phyloP scores from a whole-genome alignment of 306 rosid species.

The Medicago lupulina region DNA sequence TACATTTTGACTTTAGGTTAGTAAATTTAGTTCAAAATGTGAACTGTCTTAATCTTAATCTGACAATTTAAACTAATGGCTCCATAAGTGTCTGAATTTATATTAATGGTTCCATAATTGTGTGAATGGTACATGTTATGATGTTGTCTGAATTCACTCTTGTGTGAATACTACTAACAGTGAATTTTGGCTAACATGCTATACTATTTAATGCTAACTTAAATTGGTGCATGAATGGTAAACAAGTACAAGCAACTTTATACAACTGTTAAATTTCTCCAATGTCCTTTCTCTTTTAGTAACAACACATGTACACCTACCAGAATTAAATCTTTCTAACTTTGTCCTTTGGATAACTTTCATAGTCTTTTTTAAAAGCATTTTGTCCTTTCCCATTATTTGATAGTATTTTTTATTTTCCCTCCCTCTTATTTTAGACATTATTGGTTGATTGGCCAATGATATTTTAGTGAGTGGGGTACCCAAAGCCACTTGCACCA shows the following conservation, averaged over 20 bases:
- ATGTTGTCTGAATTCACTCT: background rate
- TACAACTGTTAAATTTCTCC: conserved; percentile 23
- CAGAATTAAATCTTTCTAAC: conserved; percentile 10
- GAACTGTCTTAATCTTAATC: too few species aligned
- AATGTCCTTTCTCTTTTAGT: conserved; percentile 6
- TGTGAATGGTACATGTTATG: background rate
- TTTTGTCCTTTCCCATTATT: conserved; percentile 16
- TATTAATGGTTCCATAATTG: background rate
- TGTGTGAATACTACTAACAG: too few species aligned
- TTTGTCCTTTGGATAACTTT: conserved; percentile 37
- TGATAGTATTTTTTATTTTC: background rate
- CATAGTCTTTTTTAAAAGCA: conserved; percentile 25
- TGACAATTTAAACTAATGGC: too few species aligned
- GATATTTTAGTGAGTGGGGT: conserved; percentile 2
- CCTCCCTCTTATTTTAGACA: background rate
- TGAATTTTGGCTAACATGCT: conserved; percentile 13
- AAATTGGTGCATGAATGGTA: background rate
- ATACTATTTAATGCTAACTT: conserved; percentile 27
- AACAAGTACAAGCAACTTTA: background rate
- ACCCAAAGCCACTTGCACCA: conserved; percentile 1
- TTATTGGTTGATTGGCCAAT: conserved; percentile 3
- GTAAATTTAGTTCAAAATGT: too few species aligned
- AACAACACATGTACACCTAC: conserved; percentile 22
- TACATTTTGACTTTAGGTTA: too few species aligned
- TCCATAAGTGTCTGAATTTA: too few species aligned